Conservation (phyloP, 2,329 filamentous ascomycete genomes). For the Aspergillus bombycis region DNA sequence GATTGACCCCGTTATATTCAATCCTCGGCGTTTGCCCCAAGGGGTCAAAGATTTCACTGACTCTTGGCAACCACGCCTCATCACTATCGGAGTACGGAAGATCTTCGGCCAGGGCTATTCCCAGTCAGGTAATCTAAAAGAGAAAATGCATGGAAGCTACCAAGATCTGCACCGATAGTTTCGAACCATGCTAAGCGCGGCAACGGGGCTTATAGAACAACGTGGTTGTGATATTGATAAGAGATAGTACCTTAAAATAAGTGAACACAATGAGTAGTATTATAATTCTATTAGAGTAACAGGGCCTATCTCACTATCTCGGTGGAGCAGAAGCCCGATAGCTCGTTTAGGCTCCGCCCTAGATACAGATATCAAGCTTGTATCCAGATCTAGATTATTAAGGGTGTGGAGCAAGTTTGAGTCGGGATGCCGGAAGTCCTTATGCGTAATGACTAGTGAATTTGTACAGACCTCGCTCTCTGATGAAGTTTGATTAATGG, state of each 20-base stretch:
- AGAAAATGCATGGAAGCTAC: too few relatives aligned
- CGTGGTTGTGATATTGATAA: background rate
- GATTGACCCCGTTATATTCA: background rate
- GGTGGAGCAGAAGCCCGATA: background rate
- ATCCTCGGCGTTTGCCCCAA: background rate
- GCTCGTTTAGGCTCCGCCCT: background rate
- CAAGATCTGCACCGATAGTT: background rate
- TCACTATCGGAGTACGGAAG: background rate
- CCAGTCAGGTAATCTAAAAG: background rate
- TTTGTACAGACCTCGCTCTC: too few relatives aligned
- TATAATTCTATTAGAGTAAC: constrained; percentile 2
- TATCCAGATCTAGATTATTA: constrained; percentile 2
- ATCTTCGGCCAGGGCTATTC: background rate
- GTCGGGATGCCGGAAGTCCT: background rate
- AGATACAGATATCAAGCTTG: background rate
- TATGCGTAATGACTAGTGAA: background rate
- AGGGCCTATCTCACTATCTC: background rate
- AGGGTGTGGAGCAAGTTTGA: background rate
- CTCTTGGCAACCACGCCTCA: background rate
- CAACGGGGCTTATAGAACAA: background rate
- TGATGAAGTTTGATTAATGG: too few relatives aligned
- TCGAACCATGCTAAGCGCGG: background rate
- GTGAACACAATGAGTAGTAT: background rate
- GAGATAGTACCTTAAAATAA: background rate
- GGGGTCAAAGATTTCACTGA: background rate